Evolutionary conservation across 2,329 filamentous ascomycete species (phyloP).

Genomic region (Pseudocercospora eumusae): DNA sequence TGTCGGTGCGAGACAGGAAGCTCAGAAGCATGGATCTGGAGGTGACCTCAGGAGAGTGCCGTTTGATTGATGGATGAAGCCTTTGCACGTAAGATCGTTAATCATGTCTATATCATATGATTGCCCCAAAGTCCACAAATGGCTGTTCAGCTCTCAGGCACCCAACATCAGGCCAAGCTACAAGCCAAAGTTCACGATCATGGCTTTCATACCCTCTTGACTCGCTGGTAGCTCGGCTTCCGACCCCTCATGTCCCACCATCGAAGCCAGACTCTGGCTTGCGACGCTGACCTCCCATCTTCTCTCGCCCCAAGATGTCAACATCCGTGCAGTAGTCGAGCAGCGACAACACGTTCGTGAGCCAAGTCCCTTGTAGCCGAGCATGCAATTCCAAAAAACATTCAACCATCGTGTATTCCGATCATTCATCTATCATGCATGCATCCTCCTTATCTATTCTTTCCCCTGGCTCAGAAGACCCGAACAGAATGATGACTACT

Average conservation of each 20-base stretch:
- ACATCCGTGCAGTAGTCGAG: not conserved
- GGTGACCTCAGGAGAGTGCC: slow-evolving; percentile 71
- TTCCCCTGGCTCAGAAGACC: not conserved
- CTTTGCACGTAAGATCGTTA: not conserved
- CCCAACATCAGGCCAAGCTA: too few species aligned
- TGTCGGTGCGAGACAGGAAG: slow-evolving; percentile 84
- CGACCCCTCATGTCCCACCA: not conserved
- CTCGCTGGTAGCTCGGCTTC: not conserved
- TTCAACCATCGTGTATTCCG: not conserved
- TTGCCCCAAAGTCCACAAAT: not conserved
- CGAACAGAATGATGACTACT: not conserved
- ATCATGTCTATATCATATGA: not conserved
- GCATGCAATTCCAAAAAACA: not conserved
- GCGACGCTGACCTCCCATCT: not conserved
- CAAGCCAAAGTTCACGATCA: not conserved
- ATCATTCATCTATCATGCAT: not conserved
- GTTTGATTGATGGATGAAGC: slow-evolving; percentile 63
- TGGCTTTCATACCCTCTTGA: not conserved
- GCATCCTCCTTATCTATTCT: not conserved
- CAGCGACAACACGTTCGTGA: not conserved
- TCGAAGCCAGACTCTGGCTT: not conserved
- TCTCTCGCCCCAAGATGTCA: not conserved
- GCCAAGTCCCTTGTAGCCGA: not conserved
- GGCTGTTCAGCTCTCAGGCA: not conserved
- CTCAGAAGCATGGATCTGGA: slow-evolving; percentile 70